Conservation (phyloP, 2,329 filamentous ascomycete species). For the Alternaria longipes region DNA sequence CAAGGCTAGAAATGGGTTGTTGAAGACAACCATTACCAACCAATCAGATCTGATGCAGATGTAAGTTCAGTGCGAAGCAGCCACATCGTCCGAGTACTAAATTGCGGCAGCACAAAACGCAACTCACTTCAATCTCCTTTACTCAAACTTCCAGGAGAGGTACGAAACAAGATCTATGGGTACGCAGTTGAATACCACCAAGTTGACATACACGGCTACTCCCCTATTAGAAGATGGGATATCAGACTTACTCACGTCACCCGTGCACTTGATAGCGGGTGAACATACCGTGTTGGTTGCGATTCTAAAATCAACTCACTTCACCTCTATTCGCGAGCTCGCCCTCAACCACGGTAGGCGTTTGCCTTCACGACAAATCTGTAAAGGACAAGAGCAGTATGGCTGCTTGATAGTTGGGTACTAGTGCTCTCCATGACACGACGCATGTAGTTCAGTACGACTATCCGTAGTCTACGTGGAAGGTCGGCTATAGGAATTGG, state of each 20-base stretch:
- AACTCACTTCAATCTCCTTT: slow-evolving; percentile 23
- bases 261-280: background rate
- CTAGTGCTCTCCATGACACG: no score
- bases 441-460: no score
- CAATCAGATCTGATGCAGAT: slow-evolving; percentile 10
- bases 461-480: no score
- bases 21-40: slow-evolving; percentile 2
- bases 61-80: background rate
- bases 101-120: slow-evolving; percentile 8
- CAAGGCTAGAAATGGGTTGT: slow-evolving; percentile 4
- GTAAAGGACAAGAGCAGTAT: no score
- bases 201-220: slow-evolving; percentile 2
- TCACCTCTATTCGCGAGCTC: no score
- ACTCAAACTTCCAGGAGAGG: slow-evolving; percentile 23
- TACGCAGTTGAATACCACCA: slow-evolving; percentile 16
- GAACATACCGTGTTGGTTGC: no score
- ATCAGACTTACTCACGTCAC: background rate
- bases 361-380: no score
- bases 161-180: slow-evolving; percentile 26
- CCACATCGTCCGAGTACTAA: background rate
- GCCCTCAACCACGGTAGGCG: no score
- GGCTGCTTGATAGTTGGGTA: no score
- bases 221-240: background rate
- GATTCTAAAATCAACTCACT: no score
- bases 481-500: no score